Evolutionary conservation across 2,329 filamentous ascomycete genomes (phyloP), one percentile per base, ranked within the genome.

Genomic region (Paecilomyces dactylethromorphus): DNA sequence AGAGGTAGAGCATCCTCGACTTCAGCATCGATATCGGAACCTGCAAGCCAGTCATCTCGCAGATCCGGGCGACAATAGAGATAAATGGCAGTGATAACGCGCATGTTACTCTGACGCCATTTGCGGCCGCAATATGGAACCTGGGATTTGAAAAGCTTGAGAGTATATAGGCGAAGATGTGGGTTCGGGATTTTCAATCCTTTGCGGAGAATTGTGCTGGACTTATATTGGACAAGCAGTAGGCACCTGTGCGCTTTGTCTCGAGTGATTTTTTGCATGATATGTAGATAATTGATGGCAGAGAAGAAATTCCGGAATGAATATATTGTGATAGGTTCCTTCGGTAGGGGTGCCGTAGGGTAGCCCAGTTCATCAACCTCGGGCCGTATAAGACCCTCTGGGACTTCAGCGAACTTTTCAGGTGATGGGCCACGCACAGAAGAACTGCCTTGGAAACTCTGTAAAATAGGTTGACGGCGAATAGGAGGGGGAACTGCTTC

Each of bases 111-210:
- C 78, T 97, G 94, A 13, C 94, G 87, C 94, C 94, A 99, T 78
- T 99, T 99, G 51, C 94, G 88, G 22, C 94, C 93, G 74, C 93
- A 97, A 79, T 96, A 99, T 0, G 94, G 94, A 3, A 99, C 94
- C 75, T 99, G 94, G 61, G 92, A 94, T 76, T 99, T 99, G 86
- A 97, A 97, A 0, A 99, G 83, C 76, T 99, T 99, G 66, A 99
- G 84, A 0, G 94, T 96, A 78, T 97, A 97, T 51, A 96, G 86
- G 5, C 94, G 87, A 49, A 99, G 82, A 68, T 91, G 84, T 1
- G 87, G 88, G 69, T 99, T 91, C 0, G 93, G 93, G 22, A 97
- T 89, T 66, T 94, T 93, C 15, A 99, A 85, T 5, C 90, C 88
- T 74, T 96, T 97, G 67, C 92, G 89, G 26, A 99, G 84, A 66